A percentile compares a stretch with the other conserved stretches of the same genome.
phyloP scores from a whole-genome alignment of 2,329 filamentous ascomycete genomes.

The Alternaria arborescens region DNA sequence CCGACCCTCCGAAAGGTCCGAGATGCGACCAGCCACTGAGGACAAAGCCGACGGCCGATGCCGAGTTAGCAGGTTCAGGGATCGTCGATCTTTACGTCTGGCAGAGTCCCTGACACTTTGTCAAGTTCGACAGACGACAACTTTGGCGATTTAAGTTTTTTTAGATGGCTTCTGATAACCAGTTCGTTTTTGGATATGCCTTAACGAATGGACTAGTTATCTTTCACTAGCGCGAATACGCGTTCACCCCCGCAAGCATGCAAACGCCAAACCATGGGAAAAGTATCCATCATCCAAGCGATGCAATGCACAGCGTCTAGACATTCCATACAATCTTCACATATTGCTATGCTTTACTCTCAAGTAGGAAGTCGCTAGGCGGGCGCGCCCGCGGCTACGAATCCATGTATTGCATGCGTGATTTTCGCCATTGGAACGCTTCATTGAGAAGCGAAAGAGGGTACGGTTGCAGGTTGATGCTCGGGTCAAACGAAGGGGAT shows the following conservation, averaged over 20 bases:
- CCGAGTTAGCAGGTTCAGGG: neutral
- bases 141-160: neutral
- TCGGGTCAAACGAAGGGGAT: neutral
- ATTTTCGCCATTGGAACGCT: slow-evolving; percentile 44
- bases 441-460: slow-evolving; percentile 6
- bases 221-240: neutral
- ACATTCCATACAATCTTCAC: neutral
- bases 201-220: neutral
- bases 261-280: slow-evolving; percentile 1
- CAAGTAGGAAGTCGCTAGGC: slow-evolving; percentile 10
- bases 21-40: neutral
- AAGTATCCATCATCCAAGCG: slow-evolving; percentile 1
- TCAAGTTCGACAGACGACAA: neutral
- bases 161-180: neutral
- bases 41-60: neutral
- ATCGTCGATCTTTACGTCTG: neutral
- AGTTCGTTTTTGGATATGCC: neutral
- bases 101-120: neutral
- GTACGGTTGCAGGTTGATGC: slow-evolving; percentile 7
- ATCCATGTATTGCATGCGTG: slow-evolving; percentile 37
- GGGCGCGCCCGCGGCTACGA: slow-evolving; percentile 6
- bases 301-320: slow-evolving; percentile 1
- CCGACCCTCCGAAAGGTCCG: neutral
- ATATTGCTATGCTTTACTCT: slow-evolving; percentile 1
- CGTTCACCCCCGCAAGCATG: neutral